Evolutionary conservation across 116 monocot species (phyloP).

Genomic region (Zostera marina): DNA sequence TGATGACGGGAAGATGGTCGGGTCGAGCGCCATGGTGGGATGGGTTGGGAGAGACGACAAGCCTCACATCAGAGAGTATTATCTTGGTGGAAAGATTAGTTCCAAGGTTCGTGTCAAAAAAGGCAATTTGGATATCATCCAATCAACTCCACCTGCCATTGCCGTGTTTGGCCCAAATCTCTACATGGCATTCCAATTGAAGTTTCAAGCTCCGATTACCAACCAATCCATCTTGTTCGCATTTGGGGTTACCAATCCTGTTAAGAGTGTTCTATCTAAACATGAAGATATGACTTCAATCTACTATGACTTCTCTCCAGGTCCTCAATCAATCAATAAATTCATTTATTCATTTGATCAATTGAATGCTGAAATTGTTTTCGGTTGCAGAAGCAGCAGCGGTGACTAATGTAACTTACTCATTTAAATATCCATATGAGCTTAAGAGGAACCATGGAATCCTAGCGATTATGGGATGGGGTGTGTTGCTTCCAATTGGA

Average conservation of each 20-base stretch:
- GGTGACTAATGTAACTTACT: background rate
- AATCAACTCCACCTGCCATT: conserved; percentile 28
- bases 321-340: conserved; percentile 4
- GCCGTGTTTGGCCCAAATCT: conserved; percentile 37
- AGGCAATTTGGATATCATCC: conserved; percentile 25
- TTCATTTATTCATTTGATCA: no score
- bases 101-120: conserved; percentile 42
- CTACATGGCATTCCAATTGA: conserved; percentile 68
- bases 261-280: conserved; percentile 23
- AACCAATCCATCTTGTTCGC: conserved; percentile 47
- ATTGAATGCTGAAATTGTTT: no score
- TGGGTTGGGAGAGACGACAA: conserved; percentile 53
- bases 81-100: conserved; percentile 32
- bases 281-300: conserved; percentile 63
- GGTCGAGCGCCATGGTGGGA: conserved; percentile 82
- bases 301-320: conserved; percentile 55
- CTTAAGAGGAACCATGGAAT: conserved; percentile 48
- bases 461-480: conserved; percentile 40
- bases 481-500: conserved; percentile 28
- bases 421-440: conserved; percentile 26
- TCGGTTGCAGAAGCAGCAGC: no score
- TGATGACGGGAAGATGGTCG: conserved; percentile 66
- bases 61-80: conserved; percentile 48
- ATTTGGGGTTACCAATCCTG: conserved; percentile 29
- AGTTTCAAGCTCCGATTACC: conserved; percentile 22